Conservation (phyloP, 441 rosid species). For the Corymbia citriodora region DNA sequence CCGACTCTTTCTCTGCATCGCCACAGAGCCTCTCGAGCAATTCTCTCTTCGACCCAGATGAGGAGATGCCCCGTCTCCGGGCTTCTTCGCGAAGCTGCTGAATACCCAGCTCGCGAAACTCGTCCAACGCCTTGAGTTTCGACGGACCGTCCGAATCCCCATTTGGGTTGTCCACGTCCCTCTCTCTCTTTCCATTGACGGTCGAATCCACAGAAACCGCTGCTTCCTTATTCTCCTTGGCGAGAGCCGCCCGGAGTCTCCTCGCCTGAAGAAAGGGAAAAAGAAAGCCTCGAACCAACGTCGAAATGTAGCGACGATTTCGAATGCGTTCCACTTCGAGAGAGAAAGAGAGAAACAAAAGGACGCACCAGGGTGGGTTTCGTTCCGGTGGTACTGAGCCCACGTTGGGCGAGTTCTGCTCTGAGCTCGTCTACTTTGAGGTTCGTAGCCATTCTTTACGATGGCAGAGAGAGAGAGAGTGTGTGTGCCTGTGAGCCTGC, state of each 20-base stretch:
- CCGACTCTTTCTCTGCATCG: slow-evolving; percentile 7
- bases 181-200: slow-evolving; percentile 26
- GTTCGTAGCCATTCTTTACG: slow-evolving; percentile 33
- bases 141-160: slow-evolving; percentile 20
- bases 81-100: slow-evolving; percentile 67
- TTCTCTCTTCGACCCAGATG: slow-evolving; percentile 54
- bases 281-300: background rate
- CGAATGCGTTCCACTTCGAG: background rate
- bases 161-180: slow-evolving; percentile 18
- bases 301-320: background rate
- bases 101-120: slow-evolving; percentile 43
- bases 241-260: slow-evolving; percentile 53
- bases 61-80: slow-evolving; percentile 33
- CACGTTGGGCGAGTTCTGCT: slow-evolving; percentile 51
- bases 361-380: slow-evolving; percentile 41
- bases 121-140: slow-evolving; percentile 38
- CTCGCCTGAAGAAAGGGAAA: slow-evolving; percentile 22
- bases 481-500: background rate
- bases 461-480: background rate
- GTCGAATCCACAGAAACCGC: background rate
- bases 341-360: background rate
- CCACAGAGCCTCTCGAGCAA: slow-evolving; percentile 50
- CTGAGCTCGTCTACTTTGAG: slow-evolving; percentile 65
- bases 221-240: slow-evolving; percentile 23
- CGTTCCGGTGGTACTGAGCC: slow-evolving; percentile 46